Conservation (phyloP, 352 stramenopile species). For the Thraustochytrium sp. region DNA sequence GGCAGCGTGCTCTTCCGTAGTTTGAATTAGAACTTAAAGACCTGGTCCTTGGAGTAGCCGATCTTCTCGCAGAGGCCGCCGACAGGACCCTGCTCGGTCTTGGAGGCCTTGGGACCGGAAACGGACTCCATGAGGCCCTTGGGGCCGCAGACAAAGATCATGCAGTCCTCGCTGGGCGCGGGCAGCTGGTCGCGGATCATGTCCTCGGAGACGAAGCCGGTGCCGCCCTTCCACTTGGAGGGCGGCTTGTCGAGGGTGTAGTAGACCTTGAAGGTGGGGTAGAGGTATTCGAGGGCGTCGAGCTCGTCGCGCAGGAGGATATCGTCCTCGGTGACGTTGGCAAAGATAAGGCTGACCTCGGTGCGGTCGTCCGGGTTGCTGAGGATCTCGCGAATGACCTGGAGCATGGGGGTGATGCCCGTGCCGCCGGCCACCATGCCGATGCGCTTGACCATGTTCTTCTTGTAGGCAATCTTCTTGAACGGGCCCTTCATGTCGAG, state of each 20-base stretch:
- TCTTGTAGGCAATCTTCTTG: slow-evolving; percentile 70
- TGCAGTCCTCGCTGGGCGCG: slow-evolving; percentile 63
- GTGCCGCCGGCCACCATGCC: slow-evolving; percentile 73
- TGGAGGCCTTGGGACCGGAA: slow-evolving; percentile 22
- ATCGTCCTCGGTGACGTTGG: slow-evolving; percentile 72
- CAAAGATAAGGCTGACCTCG: slow-evolving; percentile 68
- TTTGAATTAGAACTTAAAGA: slow-evolving; percentile 47
- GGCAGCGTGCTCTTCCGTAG: too few relatives aligned
- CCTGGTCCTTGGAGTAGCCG: slow-evolving; percentile 41
- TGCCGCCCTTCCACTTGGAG: slow-evolving; percentile 62
- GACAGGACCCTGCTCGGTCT: slow-evolving; percentile 1
- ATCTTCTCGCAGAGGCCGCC: slow-evolving; percentile 33
- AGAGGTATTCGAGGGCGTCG: slow-evolving; percentile 61
- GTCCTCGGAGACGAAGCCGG: slow-evolving; percentile 69
- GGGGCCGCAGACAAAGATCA: slow-evolving; percentile 78
- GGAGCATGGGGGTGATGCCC: slow-evolving; percentile 78
- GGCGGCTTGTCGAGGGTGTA: slow-evolving; percentile 77
- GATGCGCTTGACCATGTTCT: slow-evolving; percentile 79
- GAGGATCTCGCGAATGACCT: slow-evolving; percentile 62
- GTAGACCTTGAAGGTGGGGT: slow-evolving; percentile 76
- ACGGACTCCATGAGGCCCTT: slow-evolving; percentile 46
- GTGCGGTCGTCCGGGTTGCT: slow-evolving; percentile 71
- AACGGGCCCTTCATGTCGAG: slow-evolving; percentile 83
- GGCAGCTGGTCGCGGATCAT: slow-evolving; percentile 75
- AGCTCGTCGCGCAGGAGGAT: slow-evolving; percentile 79